Conservation (phyloP, 2,329 filamentous ascomycete genomes). For the Gnomoniopsis smithogilvyi region DNA sequence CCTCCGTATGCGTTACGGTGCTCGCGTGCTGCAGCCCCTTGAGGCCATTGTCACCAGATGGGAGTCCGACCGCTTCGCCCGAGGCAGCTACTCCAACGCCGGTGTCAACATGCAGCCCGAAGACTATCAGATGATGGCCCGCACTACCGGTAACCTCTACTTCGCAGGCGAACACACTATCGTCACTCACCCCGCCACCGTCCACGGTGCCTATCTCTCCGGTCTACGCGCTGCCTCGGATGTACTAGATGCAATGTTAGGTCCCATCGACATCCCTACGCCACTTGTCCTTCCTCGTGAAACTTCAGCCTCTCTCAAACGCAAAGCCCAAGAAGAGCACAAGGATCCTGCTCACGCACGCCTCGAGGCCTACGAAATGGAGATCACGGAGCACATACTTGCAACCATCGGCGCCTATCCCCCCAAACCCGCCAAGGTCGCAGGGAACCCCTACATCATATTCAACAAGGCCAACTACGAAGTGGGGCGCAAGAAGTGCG, state of each 20-base stretch:
- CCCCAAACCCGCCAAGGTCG: constrained; percentile 66
- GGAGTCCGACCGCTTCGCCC: constrained; percentile 86
- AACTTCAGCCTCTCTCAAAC: constrained; percentile 45
- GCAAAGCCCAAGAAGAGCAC: constrained; percentile 44
- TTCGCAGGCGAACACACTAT: constrained; percentile 98
- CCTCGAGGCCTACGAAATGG: constrained; percentile 54
- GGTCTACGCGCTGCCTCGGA: constrained; percentile 87
- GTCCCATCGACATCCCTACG: constrained; percentile 72
- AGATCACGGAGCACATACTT: constrained; percentile 49
- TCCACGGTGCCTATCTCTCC: constrained; percentile 93
- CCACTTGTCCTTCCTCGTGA: constrained; percentile 72
- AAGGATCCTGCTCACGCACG: constrained; percentile 50
- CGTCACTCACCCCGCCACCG: constrained; percentile 91
- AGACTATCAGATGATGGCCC: constrained; percentile 92
- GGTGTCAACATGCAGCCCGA: constrained; percentile 76
- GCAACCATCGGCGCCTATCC: constrained; percentile 71
- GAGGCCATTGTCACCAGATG: constrained; percentile 91
- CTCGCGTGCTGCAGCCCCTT: constrained; percentile 62
- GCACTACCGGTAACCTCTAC: constrained; percentile 78
- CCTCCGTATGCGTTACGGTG: constrained; percentile 71
- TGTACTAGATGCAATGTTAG: constrained; percentile 75
- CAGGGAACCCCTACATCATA: constrained; percentile 82
- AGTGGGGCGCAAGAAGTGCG: constrained; percentile 55
- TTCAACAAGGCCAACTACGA: constrained; percentile 80
- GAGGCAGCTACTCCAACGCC: constrained; percentile 93